phyloP scores from a whole-genome alignment of 805 yeast genomes.

The Ogataea sp. region DNA sequence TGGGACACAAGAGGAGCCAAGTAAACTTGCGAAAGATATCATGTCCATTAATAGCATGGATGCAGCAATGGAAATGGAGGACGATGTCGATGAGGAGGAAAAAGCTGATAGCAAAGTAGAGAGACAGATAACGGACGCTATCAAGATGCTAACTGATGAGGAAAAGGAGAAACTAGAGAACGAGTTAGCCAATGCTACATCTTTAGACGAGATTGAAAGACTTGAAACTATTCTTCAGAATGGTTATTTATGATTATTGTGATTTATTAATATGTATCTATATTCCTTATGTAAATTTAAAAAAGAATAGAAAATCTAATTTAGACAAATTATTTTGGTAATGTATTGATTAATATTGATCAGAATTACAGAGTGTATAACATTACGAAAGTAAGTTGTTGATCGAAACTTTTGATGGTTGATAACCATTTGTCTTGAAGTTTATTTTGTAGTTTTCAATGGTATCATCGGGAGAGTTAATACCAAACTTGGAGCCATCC shows the following conservation, averaged over 20 bases:
- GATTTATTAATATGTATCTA: too few relatives aligned
- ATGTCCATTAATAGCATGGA: constrained; percentile 5
- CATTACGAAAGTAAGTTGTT: constrained; percentile 12
- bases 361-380: too few relatives aligned
- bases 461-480: constrained; percentile 7
- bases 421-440: background rate
- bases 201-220: constrained; percentile 65
- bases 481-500: constrained; percentile 17
- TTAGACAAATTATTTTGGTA: too few relatives aligned
- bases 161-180: constrained; percentile 44
- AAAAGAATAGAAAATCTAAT: too few relatives aligned
- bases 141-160: constrained; percentile 42
- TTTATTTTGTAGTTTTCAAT: background rate
- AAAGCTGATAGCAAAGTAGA: background rate
- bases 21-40: constrained; percentile 23
- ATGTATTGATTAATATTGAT: too few relatives aligned
- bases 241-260: constrained; percentile 14
- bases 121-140: constrained; percentile 4
- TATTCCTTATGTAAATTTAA: too few relatives aligned
- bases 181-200: constrained; percentile 53
- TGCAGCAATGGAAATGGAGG: constrained; percentile 3
- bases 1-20: constrained; percentile 24
- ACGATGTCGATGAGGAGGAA: constrained; percentile 11
- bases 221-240: constrained; percentile 48
- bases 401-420: constrained; percentile 11